Evolutionary conservation across 345 rosid genomes (phyloP).

Genomic region (Stellera chamaejasme): DNA sequence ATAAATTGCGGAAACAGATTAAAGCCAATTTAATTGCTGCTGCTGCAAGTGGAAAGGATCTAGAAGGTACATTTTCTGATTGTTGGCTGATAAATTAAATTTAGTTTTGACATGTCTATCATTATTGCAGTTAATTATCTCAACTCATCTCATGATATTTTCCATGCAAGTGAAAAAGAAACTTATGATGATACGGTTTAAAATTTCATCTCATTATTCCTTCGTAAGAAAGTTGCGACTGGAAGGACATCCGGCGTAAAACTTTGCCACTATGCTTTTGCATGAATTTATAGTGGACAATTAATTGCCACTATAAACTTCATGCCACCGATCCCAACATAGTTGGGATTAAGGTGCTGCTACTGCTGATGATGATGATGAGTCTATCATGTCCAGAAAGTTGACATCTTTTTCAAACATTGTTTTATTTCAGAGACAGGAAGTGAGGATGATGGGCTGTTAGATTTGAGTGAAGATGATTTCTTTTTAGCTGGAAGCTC

Average conservation of each 20-base stretch:
- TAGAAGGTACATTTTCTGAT: conserved; percentile 62
- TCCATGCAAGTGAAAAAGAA: background rate
- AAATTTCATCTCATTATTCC: too few species aligned
- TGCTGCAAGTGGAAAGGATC: conserved; percentile 95
- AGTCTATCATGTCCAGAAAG: background rate
- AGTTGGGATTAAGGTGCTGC: background rate
- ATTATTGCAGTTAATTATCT: background rate
- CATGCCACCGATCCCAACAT: too few species aligned
- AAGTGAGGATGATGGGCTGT: conserved; percentile 95
- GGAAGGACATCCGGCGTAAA: too few species aligned
- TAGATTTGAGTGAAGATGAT: conserved; percentile 95
- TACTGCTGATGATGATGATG: conserved; percentile 3
- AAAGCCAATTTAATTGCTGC: conserved; percentile 89
- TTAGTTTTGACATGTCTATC: background rate
- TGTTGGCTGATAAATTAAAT: background rate
- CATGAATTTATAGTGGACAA: too few species aligned
- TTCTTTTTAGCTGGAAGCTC: conserved; percentile 86
- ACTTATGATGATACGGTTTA: too few species aligned
- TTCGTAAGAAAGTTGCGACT: too few species aligned
- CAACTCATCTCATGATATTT: background rate
- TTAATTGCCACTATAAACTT: too few species aligned
- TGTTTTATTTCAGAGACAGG: conserved; percentile 69
- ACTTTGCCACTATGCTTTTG: too few species aligned
- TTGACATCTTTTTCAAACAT: conserved; percentile 6
- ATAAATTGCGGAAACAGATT: conserved; percentile 85